Conservation (phyloP, 352 stramenopile genomes). For the Aphanomyces stellatus region DNA sequence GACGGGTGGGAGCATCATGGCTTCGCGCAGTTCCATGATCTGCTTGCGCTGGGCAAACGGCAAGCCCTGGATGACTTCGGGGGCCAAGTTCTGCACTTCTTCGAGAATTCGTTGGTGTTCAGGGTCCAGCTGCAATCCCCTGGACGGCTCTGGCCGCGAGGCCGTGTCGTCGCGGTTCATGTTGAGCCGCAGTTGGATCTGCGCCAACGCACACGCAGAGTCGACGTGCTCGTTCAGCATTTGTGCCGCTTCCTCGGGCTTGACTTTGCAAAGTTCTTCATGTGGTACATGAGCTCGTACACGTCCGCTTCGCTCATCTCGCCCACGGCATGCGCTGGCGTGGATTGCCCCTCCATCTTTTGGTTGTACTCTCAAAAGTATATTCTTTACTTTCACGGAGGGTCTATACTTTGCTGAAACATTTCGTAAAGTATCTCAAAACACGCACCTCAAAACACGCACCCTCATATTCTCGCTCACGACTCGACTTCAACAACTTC, state of each 20-base stretch:
- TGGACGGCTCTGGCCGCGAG: conserved; percentile 23
- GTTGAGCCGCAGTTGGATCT: conserved; percentile 64
- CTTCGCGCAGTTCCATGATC: conserved; percentile 77
- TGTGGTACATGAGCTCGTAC: conserved; percentile 69
- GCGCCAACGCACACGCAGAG: conserved; percentile 55
- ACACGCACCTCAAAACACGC: too few species aligned
- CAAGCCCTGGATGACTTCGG: conserved; percentile 70
- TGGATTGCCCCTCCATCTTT: background rate
- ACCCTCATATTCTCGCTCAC: too few species aligned
- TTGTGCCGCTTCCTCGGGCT: conserved; percentile 50
- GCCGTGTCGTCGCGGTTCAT: conserved; percentile 29
- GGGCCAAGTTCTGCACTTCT: conserved; percentile 70
- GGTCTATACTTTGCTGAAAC: too few species aligned
- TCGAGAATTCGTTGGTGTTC: conserved; percentile 73
- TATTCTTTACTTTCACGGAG: too few species aligned
- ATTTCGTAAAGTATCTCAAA: too few species aligned
- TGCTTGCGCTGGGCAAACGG: conserved; percentile 58
- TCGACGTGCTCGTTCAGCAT: conserved; percentile 70
- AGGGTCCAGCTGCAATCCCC: conserved; percentile 46
- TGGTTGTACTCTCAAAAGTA: too few species aligned
- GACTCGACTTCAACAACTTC: too few species aligned
- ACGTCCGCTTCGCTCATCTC: conserved; percentile 45
- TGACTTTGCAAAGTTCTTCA: conserved; percentile 76
- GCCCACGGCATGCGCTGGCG: conserved; percentile 29
- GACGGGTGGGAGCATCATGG: conserved; percentile 59